A percentile compares a stretch with the other conserved stretches of the same genome.
These are phyloP conservation scores for Claviceps sp. DNA, from an alignment of 2,329 filamentous ascomycete genomes.

Conservation along the genomic window DNA sequence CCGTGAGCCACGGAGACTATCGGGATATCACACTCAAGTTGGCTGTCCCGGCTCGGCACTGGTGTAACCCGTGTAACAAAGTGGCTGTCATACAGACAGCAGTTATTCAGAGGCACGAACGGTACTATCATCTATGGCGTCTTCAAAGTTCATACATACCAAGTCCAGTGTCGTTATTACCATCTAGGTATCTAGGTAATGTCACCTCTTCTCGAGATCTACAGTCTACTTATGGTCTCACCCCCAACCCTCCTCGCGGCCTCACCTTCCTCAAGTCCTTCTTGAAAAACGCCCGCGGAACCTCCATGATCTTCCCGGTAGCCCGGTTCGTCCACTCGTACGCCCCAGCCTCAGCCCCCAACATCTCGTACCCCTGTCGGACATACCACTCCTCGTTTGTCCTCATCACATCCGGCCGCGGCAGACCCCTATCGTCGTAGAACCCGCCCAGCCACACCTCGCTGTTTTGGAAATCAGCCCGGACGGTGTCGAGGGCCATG, in stretches of 20 bases:
- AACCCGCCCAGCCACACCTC: conserved; percentile 11
- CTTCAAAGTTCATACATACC: too few relatives aligned
- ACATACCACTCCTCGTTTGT: conserved; percentile 19
- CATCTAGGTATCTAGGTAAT: too few relatives aligned
- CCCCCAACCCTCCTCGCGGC: too few relatives aligned
- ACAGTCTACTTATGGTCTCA: background rate
- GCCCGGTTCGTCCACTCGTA: conserved; percentile 5
- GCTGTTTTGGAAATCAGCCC: conserved; percentile 16
- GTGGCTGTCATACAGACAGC: too few relatives aligned
- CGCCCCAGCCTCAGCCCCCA: conserved; percentile 7
- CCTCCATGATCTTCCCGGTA: background rate
- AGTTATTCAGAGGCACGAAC: too few relatives aligned
- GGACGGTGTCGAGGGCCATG: conserved; percentile 23
- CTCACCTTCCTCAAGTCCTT: background rate
- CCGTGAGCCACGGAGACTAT: too few relatives aligned
- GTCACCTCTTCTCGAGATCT: background rate
- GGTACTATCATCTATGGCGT: too few relatives aligned
- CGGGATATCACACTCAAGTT: too few relatives aligned
- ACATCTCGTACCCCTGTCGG: conserved; percentile 14
- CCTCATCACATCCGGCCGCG: conserved; percentile 13
- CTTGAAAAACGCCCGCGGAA: background rate
- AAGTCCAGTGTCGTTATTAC: too few relatives aligned
- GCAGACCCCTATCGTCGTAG: conserved; percentile 15
- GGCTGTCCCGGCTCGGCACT: too few relatives aligned
- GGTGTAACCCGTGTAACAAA: too few relatives aligned